phyloP scores from a whole-genome alignment of 176 grass and related monocot genomes.

The Eragrostis nindensis region DNA sequence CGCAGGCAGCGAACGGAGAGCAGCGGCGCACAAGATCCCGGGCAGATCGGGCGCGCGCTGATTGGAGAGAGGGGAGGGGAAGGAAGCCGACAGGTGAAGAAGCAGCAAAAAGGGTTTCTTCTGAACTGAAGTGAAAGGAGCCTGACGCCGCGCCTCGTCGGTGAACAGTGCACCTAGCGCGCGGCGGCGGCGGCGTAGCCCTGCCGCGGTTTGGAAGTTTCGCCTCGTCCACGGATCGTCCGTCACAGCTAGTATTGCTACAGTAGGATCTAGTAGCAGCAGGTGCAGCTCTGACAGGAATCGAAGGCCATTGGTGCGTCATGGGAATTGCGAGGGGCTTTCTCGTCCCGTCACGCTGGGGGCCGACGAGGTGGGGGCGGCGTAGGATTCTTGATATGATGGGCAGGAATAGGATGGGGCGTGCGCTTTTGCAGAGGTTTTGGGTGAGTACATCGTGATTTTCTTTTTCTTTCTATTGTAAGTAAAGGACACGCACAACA shows the following conservation, averaged over 20 bases:
- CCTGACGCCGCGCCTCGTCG: not conserved
- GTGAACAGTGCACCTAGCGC: not conserved
- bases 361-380: not conserved
- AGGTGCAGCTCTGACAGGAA: not conserved
- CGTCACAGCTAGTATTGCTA: too few species aligned
- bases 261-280: not conserved
- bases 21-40: not conserved
- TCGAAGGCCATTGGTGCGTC: not conserved
- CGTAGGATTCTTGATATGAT: not conserved
- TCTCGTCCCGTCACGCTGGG: not conserved
- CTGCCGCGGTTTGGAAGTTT: conserved; percentile 46
- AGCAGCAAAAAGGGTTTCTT: conserved; percentile 24
- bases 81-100: not conserved
- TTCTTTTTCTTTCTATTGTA: not conserved
- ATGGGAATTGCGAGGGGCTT: not conserved
- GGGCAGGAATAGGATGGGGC: not conserved
- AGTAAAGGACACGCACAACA: not conserved
- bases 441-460: not conserved
- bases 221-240: too few species aligned
- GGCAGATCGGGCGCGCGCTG: not conserved
- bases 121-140: not conserved
- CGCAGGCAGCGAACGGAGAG: too few species aligned
- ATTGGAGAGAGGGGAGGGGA: conserved; percentile 5
- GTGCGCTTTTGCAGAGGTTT: conserved; percentile 28
- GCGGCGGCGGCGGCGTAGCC: not conserved